phyloP scores from a whole-genome alignment of 192 early-diverging fungal species.

The Glomus cerebriforme region DNA sequence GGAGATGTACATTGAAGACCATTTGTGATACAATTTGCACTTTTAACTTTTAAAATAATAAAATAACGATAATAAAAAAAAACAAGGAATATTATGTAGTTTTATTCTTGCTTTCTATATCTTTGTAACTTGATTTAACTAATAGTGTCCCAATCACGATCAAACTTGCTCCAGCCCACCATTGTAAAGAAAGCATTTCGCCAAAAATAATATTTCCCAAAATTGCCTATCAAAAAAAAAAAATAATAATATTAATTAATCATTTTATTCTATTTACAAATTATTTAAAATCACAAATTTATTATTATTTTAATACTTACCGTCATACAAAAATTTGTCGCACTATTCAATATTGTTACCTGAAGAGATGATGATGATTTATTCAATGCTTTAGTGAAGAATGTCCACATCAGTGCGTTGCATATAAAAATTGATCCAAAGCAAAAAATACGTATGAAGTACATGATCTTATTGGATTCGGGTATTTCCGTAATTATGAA shows the following conservation, averaged over 20 bases:
- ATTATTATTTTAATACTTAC: slow-evolving; percentile 35
- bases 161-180: slow-evolving; percentile 84
- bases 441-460: slow-evolving; percentile 50
- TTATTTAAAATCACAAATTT: not conserved
- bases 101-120: not conserved
- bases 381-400: slow-evolving; percentile 82
- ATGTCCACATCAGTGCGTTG: slow-evolving; percentile 87
- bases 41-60: too few species aligned
- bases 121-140: not conserved
- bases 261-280: not conserved
- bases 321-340: slow-evolving; percentile 73
- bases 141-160: slow-evolving; percentile 67
- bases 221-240: slow-evolving; percentile 55
- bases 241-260: not conserved
- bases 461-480: slow-evolving; percentile 35
- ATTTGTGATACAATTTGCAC: not conserved
- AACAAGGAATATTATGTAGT: too few species aligned
- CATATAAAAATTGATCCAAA: slow-evolving; percentile 64
- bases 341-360: slow-evolving; percentile 79
- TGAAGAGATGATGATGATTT: slow-evolving; percentile 71
- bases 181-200: slow-evolving; percentile 70
- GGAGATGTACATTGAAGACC: too few species aligned
- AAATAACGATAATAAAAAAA: too few species aligned
- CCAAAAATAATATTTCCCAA: slow-evolving; percentile 74
- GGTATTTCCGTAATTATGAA: not conserved